Conservation (phyloP, 495 filamentous ascomycete genomes). For the Daldinia decipiens region DNA sequence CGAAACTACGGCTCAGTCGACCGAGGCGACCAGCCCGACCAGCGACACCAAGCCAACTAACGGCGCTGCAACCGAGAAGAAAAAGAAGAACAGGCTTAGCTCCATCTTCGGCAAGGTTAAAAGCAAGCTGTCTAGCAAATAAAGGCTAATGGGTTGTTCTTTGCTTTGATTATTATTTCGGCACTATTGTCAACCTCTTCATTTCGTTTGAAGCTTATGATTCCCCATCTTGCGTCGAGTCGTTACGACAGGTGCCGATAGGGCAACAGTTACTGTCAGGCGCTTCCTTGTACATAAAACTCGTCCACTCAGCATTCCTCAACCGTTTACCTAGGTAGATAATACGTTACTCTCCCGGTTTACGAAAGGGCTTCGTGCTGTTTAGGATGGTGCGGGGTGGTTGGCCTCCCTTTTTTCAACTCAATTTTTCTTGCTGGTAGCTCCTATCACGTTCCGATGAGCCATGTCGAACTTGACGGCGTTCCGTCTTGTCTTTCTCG, state of each 20-base stretch:
- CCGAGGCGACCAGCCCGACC: slow-evolving; percentile 43
- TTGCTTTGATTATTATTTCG: slow-evolving; percentile 38
- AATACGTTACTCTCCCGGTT: slow-evolving; percentile 14
- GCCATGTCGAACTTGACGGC: slow-evolving; percentile 8
- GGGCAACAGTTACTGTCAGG: slow-evolving; percentile 33
- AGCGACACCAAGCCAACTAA: slow-evolving; percentile 47
- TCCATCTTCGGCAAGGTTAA: slow-evolving; percentile 68
- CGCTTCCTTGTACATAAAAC: slow-evolving; percentile 42
- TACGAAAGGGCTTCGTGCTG: slow-evolving; percentile 4
- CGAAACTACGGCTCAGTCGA: neutral
- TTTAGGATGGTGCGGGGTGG: slow-evolving; percentile 27
- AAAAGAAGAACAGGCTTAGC: slow-evolving; percentile 69
- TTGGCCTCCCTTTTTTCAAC: slow-evolving; percentile 15
- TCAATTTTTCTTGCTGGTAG: slow-evolving; percentile 9
- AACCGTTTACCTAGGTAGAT: slow-evolving; percentile 12
- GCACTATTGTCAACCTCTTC: slow-evolving; percentile 35
- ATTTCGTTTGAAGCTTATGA: slow-evolving; percentile 50
- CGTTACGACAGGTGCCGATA: slow-evolving; percentile 39
- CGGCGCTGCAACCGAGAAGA: slow-evolving; percentile 52
- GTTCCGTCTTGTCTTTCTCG: slow-evolving; percentile 7
- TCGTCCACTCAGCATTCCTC: slow-evolving; percentile 31
- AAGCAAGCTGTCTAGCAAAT: slow-evolving; percentile 59
- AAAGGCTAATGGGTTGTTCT: slow-evolving; percentile 20
- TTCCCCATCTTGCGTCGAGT: slow-evolving; percentile 53
- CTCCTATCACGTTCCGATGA: slow-evolving; percentile 26